These are phyloP conservation scores for Stephanocyclus meneghinianus DNA, from an alignment of 352 stramenopile genomes.

Conservation along the genomic window DNA sequence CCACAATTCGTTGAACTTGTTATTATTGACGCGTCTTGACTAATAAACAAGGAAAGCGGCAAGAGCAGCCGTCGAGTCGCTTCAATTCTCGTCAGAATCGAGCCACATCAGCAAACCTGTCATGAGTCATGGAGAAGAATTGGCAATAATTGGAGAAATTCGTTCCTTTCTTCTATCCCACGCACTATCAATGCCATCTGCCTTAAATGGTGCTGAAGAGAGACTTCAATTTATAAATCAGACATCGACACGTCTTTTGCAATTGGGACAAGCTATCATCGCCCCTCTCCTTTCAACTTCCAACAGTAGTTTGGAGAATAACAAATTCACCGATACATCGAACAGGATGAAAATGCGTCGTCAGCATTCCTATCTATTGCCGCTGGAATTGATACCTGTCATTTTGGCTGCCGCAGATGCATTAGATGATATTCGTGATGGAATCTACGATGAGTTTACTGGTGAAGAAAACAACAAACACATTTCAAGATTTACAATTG, in stretches of 20 bases:
- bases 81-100: constrained; percentile 25
- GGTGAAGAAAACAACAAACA: background rate
- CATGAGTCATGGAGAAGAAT: constrained; percentile 31
- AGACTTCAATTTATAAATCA: background rate
- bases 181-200: no score
- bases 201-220: background rate
- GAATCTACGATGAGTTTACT: background rate
- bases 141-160: constrained; percentile 52
- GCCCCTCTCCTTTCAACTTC: constrained; percentile 17
- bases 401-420: constrained; percentile 31
- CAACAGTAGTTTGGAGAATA: background rate
- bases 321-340: background rate
- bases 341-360: background rate
- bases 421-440: constrained; percentile 18
- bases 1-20: background rate
- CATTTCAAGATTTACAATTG: no score
- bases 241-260: constrained; percentile 14
- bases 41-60: constrained; percentile 33
- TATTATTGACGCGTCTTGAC: background rate
- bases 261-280: constrained; percentile 32
- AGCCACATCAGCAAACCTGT: background rate
- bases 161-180: constrained; percentile 26
- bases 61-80: constrained; percentile 25
- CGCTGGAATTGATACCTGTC: constrained; percentile 40
- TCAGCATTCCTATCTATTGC: constrained; percentile 33